Evolutionary conservation across 345 rosid genomes (phyloP).

Genomic region (Streptanthus diversifolius): DNA sequence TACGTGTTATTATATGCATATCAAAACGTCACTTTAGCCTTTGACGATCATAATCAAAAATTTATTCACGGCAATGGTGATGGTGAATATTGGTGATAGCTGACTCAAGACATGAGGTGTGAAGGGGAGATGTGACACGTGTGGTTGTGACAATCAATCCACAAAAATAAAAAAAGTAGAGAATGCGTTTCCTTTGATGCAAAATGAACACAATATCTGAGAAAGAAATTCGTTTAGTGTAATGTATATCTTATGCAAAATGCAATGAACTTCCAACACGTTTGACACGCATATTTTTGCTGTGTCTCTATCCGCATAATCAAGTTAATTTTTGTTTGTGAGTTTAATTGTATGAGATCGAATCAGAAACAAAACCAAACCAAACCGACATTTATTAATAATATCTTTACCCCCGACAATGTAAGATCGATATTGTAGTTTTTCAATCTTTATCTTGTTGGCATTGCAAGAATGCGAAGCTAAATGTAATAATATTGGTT

Average conservation of each 20-base stretch:
- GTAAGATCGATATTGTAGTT: not conserved
- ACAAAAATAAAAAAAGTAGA: not conserved
- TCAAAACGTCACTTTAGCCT: constrained; percentile 5
- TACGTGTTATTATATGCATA: not conserved
- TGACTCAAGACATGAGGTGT: constrained; percentile 10
- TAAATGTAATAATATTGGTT: not conserved
- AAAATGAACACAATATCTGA: not conserved
- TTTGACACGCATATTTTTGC: constrained; percentile 11
- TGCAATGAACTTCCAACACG: constrained; percentile 23
- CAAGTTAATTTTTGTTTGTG: not conserved
- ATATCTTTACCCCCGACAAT: not conserved
- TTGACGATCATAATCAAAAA: constrained; percentile 7
- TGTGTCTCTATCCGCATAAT: not conserved
- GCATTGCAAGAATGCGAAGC: not conserved
- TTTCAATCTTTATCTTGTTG: not conserved
- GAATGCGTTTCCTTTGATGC: constrained; percentile 7
- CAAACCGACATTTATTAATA: not conserved
- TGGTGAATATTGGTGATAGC: not conserved
- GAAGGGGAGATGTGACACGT: constrained; percentile 1
- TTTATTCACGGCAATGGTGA: not conserved
- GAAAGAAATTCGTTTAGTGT: not conserved
- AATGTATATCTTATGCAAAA: constrained; percentile 3
- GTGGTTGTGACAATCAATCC: not conserved
- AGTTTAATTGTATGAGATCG: not conserved
- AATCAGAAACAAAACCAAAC: not conserved